phyloP scores from a whole-genome alignment of 2,329 filamentous ascomycete species.

The Chalara sp. region DNA sequence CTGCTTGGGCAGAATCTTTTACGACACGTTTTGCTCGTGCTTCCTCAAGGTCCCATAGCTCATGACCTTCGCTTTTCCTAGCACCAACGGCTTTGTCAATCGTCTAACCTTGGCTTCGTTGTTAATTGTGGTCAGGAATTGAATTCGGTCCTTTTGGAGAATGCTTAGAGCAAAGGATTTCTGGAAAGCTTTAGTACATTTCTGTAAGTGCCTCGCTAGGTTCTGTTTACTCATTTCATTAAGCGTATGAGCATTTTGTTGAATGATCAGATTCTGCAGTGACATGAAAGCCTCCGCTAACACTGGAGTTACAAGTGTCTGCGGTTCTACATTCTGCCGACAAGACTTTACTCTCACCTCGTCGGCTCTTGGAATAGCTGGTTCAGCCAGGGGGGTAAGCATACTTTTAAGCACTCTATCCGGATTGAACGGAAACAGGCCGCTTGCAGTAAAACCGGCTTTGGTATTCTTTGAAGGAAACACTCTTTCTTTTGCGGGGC shows the following conservation, averaged over 20 bases:
- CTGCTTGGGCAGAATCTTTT: too few species aligned
- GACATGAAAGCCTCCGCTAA: too few species aligned
- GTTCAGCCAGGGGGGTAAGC: conserved; percentile 15
- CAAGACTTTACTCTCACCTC: too few species aligned
- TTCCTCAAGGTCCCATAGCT: too few species aligned
- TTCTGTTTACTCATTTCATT: too few species aligned
- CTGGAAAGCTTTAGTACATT: conserved; percentile 20
- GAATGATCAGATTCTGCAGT: conserved; percentile 17
- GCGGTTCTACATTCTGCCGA: conserved; percentile 8
- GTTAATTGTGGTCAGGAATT: too few species aligned
- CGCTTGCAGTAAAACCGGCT: conserved; percentile 17
- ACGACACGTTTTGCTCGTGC: conserved; percentile 11
- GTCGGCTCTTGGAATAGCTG: conserved; percentile 12
- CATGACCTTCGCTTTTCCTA: too few species aligned
- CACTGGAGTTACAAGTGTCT: too few species aligned
- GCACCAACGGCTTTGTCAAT: conserved; percentile 10
- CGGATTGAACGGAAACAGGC: conserved; percentile 19
- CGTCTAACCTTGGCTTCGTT: too few species aligned
- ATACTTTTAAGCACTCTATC: conserved; percentile 24
- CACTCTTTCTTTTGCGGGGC: conserved; percentile 1
- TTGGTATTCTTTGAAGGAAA: conserved; percentile 22
- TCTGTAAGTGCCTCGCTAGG: too few species aligned
- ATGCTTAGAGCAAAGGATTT: conserved; percentile 17
- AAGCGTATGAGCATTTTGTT: too few species aligned
- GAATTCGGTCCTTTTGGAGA: too few species aligned